Evolutionary conservation across 148 eudicot species (phyloP), one percentile per base, ranked within the genome.

Genomic region (Rhododendron henanense): DNA sequence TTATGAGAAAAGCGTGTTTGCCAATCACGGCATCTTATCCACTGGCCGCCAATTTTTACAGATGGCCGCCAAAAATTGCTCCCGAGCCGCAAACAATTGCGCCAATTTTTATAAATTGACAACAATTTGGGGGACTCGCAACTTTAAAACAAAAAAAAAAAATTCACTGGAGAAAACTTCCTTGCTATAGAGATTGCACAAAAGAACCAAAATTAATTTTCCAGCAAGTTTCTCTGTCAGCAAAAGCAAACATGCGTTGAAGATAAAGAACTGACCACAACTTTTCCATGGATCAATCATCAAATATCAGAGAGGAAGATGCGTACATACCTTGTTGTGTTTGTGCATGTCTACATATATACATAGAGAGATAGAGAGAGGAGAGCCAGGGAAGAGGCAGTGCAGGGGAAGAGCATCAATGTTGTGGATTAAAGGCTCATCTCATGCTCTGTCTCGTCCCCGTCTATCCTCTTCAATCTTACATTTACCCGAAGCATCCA

Each of bases 341-440:
- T 55, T 55, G 61, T 18, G 61, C 19, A 16, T 18, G 50, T 47
- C 50, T 47, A 47, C 9, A 55, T 9, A 65, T 25, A 25, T n/a
- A 65, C 4, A 14, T 2, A 16, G 44, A 78, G 55, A 78, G 53
- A 44, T 11, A 44, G 81, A 48, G 59, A 81, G 84, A 61, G 84
- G 75, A 63, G 76, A 83, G 76, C 76, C 77, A 65, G 84, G 76
- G 84, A 83, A 83, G 84, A 83, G 84, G 84, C 77, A 83, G 84
- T 83, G 84, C 84, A 83, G 55, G 76, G 55, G 28, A 83, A 61
- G 84, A 83, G 44, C 55, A 83, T 39, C 76, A 83, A 39, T 50
- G 15, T 18, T 3, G 53, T 19, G 1, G 50, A 61, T 82, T 59
- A 31, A 39, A 57, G 1, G 39, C 73, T 25, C 84, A 61, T 82